These are phyloP conservation scores for Metschnikowia kofuensis DNA, from an alignment of 805 yeast species.

Conservation along the genomic window DNA sequence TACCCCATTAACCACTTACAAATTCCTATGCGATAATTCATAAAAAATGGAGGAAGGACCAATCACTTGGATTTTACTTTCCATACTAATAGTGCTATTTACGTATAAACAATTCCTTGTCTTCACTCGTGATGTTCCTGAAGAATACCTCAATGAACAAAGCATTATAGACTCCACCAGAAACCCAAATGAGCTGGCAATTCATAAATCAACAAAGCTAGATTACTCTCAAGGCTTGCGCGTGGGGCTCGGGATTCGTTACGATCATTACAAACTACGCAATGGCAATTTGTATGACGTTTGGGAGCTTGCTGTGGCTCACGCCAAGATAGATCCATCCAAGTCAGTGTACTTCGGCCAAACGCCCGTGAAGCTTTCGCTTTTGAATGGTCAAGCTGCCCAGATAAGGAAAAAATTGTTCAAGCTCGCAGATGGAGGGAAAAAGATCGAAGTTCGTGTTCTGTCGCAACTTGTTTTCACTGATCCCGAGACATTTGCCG, in stretches of 20 bases:
- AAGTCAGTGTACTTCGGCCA: slow-evolving; percentile 20
- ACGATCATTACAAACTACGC: slow-evolving; percentile 58
- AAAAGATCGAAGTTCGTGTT: slow-evolving; percentile 23
- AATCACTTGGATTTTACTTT: slow-evolving; percentile 16
- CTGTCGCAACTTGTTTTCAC: slow-evolving; percentile 22
- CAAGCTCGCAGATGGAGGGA: not conserved
- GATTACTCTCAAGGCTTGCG: slow-evolving; percentile 70
- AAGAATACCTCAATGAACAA: slow-evolving; percentile 59
- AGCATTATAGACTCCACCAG: slow-evolving; percentile 64
- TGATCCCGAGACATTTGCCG: slow-evolving; percentile 32
- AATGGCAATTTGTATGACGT: slow-evolving; percentile 75
- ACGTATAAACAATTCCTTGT: slow-evolving; percentile 26
- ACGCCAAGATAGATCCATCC: slow-evolving; percentile 22
- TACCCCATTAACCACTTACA: not conserved
- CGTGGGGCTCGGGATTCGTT: slow-evolving; percentile 65
- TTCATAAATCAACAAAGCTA: slow-evolving; percentile 69
- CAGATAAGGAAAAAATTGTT: slow-evolving; percentile 19
- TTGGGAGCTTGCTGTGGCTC: slow-evolving; percentile 51
- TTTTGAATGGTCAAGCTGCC: slow-evolving; percentile 29
- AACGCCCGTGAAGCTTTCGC: slow-evolving; percentile 16
- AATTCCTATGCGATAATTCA: not conserved
- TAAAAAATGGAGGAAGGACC: slow-evolving; percentile 13
- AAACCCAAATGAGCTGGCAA: slow-evolving; percentile 66
- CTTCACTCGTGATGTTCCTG: slow-evolving; percentile 52
- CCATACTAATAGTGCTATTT: slow-evolving; percentile 10